Conservation (phyloP, 306 rosid species). For the Rosa lucieae region DNA sequence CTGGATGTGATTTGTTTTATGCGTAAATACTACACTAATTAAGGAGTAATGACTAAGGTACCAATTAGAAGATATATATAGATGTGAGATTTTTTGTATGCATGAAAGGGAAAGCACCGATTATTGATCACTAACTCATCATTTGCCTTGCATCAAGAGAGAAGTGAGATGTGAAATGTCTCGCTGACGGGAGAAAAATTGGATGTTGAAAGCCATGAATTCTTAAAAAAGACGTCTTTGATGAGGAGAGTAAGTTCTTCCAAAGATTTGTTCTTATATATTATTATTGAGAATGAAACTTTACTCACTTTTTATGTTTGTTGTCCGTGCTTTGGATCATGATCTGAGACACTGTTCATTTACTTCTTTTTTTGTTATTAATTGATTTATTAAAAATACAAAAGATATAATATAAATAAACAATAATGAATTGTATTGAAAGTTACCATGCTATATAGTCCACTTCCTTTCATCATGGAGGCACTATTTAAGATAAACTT, state of each 20-base stretch:
- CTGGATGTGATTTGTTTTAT: background rate
- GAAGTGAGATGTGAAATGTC: background rate
- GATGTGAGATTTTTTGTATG: background rate
- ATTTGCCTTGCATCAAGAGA: background rate
- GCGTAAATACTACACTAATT: background rate
- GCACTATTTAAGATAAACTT: background rate
- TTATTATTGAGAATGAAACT: no score
- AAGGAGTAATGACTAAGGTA: background rate
- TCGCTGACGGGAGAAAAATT: background rate
- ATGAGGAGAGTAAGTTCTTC: no score
- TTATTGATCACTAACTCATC: background rate
- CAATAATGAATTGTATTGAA: background rate
- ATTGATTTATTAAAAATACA: no score
- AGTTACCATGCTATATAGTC: background rate
- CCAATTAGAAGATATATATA: background rate
- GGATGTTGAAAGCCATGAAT: background rate
- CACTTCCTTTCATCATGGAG: background rate
- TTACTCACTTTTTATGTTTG: no score
- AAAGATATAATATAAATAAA: no score
- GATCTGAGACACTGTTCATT: no score
- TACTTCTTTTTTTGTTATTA: no score
- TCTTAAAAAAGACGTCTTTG: background rate
- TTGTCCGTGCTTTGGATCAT: no score
- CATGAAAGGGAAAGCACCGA: background rate
- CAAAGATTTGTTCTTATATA: no score